Base-by-base conservation (phyloP, 345 rosid species). In the Populus deltoides region DNA sequence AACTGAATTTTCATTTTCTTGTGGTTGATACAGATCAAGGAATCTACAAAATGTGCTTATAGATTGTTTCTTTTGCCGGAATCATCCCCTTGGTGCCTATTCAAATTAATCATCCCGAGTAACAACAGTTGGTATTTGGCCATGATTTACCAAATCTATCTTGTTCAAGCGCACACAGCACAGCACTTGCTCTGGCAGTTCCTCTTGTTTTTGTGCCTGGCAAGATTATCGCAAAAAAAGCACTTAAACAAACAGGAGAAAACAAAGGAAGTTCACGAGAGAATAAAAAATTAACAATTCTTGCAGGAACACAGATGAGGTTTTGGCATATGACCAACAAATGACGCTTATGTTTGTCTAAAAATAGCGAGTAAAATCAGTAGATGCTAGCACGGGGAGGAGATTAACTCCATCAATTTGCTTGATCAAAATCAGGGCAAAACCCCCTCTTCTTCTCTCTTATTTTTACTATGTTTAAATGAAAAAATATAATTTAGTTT, bases 131-230 rank as follows among this genome's bases (percentile, higher is more conserved):
- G 91, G 93, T 66, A 92, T 89, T 72, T 91, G 97, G 74, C 93
- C 93, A 51, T 82, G 87, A 81, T 92, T 91, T 55, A 87, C 86
- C 63, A 91, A 87, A 78, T 90, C 92, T 57, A 93, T 87, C 89
- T 88, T 90, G 81, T 91, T 89, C 83, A 91, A 79, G 49, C 94
- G 85, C 7, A 89, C 78, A 79, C 94, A 85, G 87, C 97, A 93
- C 75, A 93, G 49, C 65, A 88, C 94, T 86, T 88, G 93, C 81
- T 93, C 98, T 9, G 98, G 98, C 62, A 93, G 84, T 72, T 93
- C 98, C 85, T 91, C 94, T 57, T 89, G 92, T 78, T 91, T 88
- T 59, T 93, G 94, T 77, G 93, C 97, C 97, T 93, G 87, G 70
- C 53, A 68, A 66, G 63, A 27, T 47, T 62, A 74, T 18, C 51